Percentiles rank a stretch among this genome's conserved stretches.
phyloP scores from a whole-genome alignment of 2,329 filamentous ascomycete genomes.

The Colletotrichum endophyticum region DNA sequence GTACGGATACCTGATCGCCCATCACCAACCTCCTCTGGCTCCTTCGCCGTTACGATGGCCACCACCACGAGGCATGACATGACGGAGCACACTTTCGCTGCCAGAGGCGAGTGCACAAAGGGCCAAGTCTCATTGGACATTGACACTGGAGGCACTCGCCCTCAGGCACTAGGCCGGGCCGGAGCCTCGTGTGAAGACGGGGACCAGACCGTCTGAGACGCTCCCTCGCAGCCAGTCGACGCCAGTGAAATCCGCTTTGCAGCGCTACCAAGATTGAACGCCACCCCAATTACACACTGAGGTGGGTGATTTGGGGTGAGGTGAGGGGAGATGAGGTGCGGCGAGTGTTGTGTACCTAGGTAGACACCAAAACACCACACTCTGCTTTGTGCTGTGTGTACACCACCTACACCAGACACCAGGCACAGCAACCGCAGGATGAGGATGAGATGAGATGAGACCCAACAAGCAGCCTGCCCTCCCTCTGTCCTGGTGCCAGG shows the following conservation, averaged over 20 bases:
- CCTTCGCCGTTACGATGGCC: not conserved
- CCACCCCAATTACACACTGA: not conserved
- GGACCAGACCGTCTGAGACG: not conserved
- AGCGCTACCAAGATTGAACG: not conserved
- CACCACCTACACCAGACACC: not conserved
- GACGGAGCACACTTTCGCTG: not conserved
- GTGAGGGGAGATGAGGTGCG: not conserved
- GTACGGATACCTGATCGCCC: not conserved
- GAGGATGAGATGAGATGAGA: not conserved
- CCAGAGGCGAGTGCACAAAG: not conserved
- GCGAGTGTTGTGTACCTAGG: not conserved
- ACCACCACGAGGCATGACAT: conserved; percentile 6
- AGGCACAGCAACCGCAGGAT: not conserved
- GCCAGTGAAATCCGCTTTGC: not conserved
- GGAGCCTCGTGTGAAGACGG: conserved; percentile 3
- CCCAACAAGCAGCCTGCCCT: not conserved
- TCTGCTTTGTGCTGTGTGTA: not conserved
- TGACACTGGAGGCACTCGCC: not conserved
- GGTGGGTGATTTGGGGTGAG: not conserved
- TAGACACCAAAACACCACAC: not conserved
- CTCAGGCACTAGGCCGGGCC: not conserved
- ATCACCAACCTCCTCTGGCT: not conserved
- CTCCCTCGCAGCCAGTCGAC: conserved; percentile 5
- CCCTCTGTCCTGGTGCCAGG: not conserved
- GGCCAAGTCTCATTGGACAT: not conserved